Percentiles rank a stretch among this genome's conserved stretches.
These are phyloP conservation scores for Podospora conica DNA, from an alignment of 495 filamentous ascomycete genomes.

Conservation along the genomic window DNA sequence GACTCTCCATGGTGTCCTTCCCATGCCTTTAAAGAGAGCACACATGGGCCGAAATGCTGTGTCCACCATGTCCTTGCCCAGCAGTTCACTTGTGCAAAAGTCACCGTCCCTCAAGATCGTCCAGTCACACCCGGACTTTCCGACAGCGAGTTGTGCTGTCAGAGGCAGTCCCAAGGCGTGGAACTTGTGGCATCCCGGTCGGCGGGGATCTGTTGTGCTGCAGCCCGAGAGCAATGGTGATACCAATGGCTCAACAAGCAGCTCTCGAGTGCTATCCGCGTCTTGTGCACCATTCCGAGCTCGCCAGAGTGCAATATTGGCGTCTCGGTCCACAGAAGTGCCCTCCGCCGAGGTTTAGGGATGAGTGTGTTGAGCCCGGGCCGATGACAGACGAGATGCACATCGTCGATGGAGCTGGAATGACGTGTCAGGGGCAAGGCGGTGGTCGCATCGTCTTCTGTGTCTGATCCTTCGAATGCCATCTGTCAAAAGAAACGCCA, in stretches of 20 bases:
- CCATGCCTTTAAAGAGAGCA: too few relatives aligned
- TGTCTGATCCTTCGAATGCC: not conserved
- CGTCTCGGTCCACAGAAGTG: not conserved
- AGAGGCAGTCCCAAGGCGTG: conserved; percentile 7
- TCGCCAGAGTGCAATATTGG: too few relatives aligned
- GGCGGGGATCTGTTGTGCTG: conserved; percentile 7
- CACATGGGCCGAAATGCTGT: too few relatives aligned
- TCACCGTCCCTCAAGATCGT: not conserved
- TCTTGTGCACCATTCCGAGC: not conserved
- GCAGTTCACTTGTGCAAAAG: not conserved
- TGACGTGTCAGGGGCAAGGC: not conserved
- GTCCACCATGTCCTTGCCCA: not conserved
- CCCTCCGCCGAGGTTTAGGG: too few relatives aligned
- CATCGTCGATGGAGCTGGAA: not conserved
- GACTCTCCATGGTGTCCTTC: not conserved
- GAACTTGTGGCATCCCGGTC: not conserved
- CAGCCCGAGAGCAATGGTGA: not conserved
- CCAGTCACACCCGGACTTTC: not conserved
- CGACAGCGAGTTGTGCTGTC: not conserved
- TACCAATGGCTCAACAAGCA: not conserved
- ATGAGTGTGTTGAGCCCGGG: not conserved
- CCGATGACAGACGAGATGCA: not conserved
- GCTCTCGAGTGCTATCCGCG: not conserved
- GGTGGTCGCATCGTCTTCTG: not conserved
- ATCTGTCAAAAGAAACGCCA: not conserved